phyloP scores from a whole-genome alignment of 495 filamentous ascomycete genomes.

The Penicillium steckii region DNA sequence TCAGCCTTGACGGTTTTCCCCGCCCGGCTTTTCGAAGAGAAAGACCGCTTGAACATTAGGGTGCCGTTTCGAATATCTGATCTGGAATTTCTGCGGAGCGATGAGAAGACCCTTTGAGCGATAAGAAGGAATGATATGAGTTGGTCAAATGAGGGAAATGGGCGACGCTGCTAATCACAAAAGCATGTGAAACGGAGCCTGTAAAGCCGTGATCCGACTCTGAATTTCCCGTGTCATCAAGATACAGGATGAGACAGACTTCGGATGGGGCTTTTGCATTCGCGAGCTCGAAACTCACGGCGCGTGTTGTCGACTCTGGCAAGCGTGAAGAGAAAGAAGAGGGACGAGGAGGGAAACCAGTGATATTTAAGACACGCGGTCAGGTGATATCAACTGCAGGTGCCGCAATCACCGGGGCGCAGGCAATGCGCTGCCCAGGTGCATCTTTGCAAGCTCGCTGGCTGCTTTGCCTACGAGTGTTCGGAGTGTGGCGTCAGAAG shows the following conservation, averaged over 20 bases:
- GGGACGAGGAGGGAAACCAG: constrained; percentile 19
- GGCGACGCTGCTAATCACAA: constrained; percentile 38
- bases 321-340: constrained; percentile 28
- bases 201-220: constrained; percentile 36
- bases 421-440: constrained; percentile 5
- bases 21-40: constrained; percentile 70
- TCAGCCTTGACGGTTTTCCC: constrained; percentile 72
- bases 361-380: constrained; percentile 27
- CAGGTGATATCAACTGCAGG: constrained; percentile 31
- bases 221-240: constrained; percentile 25
- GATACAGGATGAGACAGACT: constrained; percentile 20
- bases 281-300: constrained; percentile 30
- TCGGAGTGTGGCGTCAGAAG: constrained; percentile 14
- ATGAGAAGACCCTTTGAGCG: constrained; percentile 22
- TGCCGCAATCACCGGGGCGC: constrained; percentile 29
- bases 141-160: constrained; percentile 32
- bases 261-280: constrained; percentile 30
- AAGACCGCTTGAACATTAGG: constrained; percentile 84
- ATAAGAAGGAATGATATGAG: constrained; percentile 38
- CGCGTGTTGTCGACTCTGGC: constrained; percentile 41
- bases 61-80: constrained; percentile 24
- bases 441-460: constrained; percentile 10
- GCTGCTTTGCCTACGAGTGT: constrained; percentile 6
- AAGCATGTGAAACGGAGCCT: constrained; percentile 36
- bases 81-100: constrained; percentile 13